Base-by-base conservation (phyloP, 73 alveolate genomes). In the Paramecium sexaurelia region DNA sequence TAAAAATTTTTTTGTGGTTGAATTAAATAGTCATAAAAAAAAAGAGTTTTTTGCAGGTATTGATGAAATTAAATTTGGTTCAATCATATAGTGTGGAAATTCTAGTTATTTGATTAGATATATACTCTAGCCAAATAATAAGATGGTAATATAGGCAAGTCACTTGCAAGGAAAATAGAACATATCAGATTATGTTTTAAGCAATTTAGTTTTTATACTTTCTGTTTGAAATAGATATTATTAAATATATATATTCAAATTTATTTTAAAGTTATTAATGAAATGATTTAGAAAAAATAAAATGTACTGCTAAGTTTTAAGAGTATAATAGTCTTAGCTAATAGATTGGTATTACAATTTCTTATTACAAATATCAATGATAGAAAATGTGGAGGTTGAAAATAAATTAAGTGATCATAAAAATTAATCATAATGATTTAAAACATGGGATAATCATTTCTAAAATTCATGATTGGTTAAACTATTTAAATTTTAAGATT, bases 21-120 rank as follows among this genome's bases (percentile, higher is more conserved):
- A 71, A 36, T 71, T 71, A 10, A 71, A 71, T 71, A 71, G 86
- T 36, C 86, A 71, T 37, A 71, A 71, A 35, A 35, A 71, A 10
- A 71, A 36, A 37, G 86, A 71, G 29, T 71, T 71, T 71, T 9
- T 35, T 0, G 86, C 86, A 4, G 56, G 86, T 10, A 71, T 71
- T 27, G 86, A 71, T 71, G 86, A 71, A 36, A 71, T 71, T 33
- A 71, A 71, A 71, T 71, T 15, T 71, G 86, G 86, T 1, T 32
- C 57, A 4, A 35, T 71, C 0, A 35, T 71, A 22, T 35, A 32
- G 7, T 71, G 55, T 71, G 43, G 27, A 35, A 37, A 35, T n/a
- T 35, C 57, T 9, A 71, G 5, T 71, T 71, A 71, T 71, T 71
- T 71, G 36, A 6, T 71, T 13, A 29, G 86, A 71, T 71, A 35